Percentiles rank a stretch among this genome's conserved stretches.
phyloP scores from a whole-genome alignment of 345 rosid genomes.

The Adansonia digitata region DNA sequence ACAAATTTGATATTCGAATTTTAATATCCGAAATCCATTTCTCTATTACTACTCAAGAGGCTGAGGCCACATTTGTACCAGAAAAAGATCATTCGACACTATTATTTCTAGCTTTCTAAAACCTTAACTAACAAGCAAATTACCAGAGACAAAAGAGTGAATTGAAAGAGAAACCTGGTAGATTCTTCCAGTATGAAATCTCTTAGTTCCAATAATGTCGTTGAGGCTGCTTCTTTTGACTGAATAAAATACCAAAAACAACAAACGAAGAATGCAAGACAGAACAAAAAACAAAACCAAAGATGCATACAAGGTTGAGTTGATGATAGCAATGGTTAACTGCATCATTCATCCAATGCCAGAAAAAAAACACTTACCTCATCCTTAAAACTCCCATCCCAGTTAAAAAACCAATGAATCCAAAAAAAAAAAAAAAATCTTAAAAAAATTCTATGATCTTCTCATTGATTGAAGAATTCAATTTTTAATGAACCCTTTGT shows the following conservation, averaged over 20 bases:
- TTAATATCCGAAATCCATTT: no score
- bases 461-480: background rate
- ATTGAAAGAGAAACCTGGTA: background rate
- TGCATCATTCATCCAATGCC: constrained; percentile 1
- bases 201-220: constrained; percentile 22
- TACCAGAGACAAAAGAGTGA: background rate
- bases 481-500: background rate
- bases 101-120: no score
- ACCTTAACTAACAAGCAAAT: no score
- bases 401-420: no score
- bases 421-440: background rate
- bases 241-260: constrained; percentile 22
- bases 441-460: no score
- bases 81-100: no score
- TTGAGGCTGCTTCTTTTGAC: constrained; percentile 20
- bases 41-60: no score
- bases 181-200: background rate
- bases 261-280: background rate
- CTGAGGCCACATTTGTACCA: no score
- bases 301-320: background rate
- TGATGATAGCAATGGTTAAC: constrained; percentile 10
- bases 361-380: background rate
- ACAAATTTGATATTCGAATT: no score
- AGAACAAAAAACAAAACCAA: background rate
- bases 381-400: background rate